Percentiles rank a stretch among this genome's conserved stretches.
Conservation (phyloP, 2,329 filamentous ascomycete species). For the Colletotrichum costaricense region DNA sequence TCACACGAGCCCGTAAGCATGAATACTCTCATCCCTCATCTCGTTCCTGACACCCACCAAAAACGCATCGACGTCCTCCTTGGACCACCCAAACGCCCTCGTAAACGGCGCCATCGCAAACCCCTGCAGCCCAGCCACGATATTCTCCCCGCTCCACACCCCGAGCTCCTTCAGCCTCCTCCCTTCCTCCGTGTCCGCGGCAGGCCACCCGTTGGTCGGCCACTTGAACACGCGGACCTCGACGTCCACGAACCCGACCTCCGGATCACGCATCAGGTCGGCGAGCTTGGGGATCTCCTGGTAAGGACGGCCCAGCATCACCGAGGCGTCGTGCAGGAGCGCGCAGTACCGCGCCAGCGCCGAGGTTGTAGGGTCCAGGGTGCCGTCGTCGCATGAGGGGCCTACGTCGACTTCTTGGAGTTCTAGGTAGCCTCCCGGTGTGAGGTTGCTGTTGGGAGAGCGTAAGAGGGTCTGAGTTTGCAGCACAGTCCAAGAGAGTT, state of each 20-base stretch:
- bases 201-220: not conserved
- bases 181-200: not conserved
- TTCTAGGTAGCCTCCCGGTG: not conserved
- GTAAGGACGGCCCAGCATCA: not conserved
- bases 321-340: not conserved
- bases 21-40: not conserved
- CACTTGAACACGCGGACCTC: not conserved
- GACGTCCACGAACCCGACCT: not conserved
- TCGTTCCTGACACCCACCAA: not conserved
- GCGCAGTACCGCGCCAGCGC: not conserved
- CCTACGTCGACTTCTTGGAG: not conserved
- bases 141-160: not conserved
- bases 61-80: not conserved
- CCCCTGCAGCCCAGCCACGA: not conserved
- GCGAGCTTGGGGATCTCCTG: not conserved
- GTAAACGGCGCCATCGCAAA: not conserved
- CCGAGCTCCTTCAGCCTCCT: not conserved
- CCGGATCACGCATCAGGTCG: not conserved
- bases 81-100: not conserved
- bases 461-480: not conserved
- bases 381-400: not conserved
- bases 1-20: not conserved
- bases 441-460: not conserved
- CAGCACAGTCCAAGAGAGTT: too few species aligned
- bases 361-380: not conserved